Base-by-base conservation (phyloP, 225 moss, liverwort and hornwort species). In the Pleurozium schreberi region DNA sequence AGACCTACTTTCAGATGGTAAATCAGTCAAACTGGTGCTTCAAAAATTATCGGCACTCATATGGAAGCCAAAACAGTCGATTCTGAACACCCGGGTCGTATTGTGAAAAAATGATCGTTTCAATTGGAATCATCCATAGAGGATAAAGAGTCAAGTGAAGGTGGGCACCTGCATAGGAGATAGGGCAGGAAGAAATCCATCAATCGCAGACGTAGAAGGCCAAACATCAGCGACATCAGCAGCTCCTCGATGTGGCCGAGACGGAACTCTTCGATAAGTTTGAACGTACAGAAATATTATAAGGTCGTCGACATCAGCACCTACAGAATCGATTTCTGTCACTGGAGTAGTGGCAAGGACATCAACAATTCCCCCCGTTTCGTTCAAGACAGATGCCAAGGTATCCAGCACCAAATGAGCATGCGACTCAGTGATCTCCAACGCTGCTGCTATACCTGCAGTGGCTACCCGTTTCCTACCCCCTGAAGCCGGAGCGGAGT, bases 181-280 rank as follows among this genome's bases (percentile, higher is more conserved):
- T 43, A 92, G 79, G 67, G 95, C 91, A 86, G 97, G 93, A 62
- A 98, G 97, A 78, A 97, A 95, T 88, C 97, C 97, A 94, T 98
- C 98, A 63, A 98, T 97, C 62, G 97, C 98, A 60, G 98, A 98
- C 70, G 95, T 94, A 59, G 95, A 95, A 77, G 98, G 98, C 98
- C 98, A 98, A 81, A 98, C 96, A 92, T 98, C 98, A 80, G 97
- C 96, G 17, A 96, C 97, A 40, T 95, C 94, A 43, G 97, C 94
- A 52, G 97, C 93, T 75, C 95, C 98, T 87, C 96, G 95, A 93
- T 98, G 94, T 22, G 96, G 90, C 45, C 98, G 97, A 18, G 96
- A 94, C 61, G 94, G 94, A 75, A 94, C 92, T 86, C 94, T 93
- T 89, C 95, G 97, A 91, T 95, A 98, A 22, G 93, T 92, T 90